A percentile compares a stretch with the other conserved stretches of the same genome.
These are phyloP conservation scores for Pythium utonaiense DNA, from an alignment of 352 stramenopile genomes.

Conservation along the genomic window DNA sequence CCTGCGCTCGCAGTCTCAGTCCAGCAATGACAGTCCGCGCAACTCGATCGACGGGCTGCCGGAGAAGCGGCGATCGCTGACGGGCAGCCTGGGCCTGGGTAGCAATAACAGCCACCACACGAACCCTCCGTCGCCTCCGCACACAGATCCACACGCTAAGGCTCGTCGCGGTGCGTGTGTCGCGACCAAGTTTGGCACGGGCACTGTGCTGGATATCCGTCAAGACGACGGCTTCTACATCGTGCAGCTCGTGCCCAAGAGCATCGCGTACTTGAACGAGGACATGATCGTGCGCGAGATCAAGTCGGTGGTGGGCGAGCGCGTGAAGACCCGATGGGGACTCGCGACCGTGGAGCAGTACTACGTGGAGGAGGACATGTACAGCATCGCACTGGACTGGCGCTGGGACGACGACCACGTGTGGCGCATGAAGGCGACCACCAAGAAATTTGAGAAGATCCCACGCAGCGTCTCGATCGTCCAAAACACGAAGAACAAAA, in stretches of 20 bases:
- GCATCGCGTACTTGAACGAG: conserved; percentile 62
- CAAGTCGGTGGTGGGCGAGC: conserved; percentile 78
- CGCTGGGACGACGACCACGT: conserved; percentile 87
- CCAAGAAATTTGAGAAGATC: conserved; percentile 88
- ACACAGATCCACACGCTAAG: conserved; percentile 36
- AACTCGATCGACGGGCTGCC: conserved; percentile 41
- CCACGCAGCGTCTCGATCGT: conserved; percentile 53
- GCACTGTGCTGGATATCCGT: conserved; percentile 67
- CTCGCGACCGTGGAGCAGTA: conserved; percentile 83
- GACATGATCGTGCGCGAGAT: conserved; percentile 74
- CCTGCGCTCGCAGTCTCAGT: conserved; percentile 20
- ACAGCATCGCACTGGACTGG: conserved; percentile 85
- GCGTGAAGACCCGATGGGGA: conserved; percentile 82
- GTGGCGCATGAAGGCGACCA: conserved; percentile 88
- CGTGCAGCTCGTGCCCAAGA: conserved; percentile 70
- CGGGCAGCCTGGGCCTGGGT: conserved; percentile 23
- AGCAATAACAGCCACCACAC: neutral
- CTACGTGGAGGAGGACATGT: conserved; percentile 87
- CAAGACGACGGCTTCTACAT: conserved; percentile 71
- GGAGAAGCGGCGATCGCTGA: conserved; percentile 17
- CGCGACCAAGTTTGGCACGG: conserved; percentile 72
- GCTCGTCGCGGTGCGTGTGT: conserved; percentile 65
- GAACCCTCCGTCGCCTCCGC: conserved; percentile 21
- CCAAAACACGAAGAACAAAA: conserved; percentile 75
- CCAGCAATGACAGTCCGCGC: conserved; percentile 22